Conservation (phyloP, 1,284 basidiomycete species). For the Ceratobasidium sp. region DNA sequence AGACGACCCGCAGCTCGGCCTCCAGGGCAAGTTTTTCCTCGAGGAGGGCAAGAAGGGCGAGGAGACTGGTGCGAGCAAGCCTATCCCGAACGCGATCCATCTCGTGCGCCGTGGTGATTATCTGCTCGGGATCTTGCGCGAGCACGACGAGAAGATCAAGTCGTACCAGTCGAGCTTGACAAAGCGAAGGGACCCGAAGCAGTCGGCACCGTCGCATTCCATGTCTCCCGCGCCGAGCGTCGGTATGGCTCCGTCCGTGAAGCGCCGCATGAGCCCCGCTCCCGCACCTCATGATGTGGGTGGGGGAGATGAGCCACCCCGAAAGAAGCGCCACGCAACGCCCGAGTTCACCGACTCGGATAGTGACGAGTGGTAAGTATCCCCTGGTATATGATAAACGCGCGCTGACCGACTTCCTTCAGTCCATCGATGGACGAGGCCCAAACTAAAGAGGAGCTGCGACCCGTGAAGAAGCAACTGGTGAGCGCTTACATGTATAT, state of each 20-base stretch:
- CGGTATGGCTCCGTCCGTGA: slow-evolving; percentile 40
- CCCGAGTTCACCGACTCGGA: slow-evolving; percentile 91
- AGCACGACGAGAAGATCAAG: slow-evolving; percentile 90
- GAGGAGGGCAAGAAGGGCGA: slow-evolving; percentile 94
- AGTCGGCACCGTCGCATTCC: slow-evolving; percentile 33
- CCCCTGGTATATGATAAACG: slow-evolving; percentile 16
- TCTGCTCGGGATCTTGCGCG: slow-evolving; percentile 84
- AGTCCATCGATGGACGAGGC: slow-evolving; percentile 96
- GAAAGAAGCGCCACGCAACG: slow-evolving; percentile 84
- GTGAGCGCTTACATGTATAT: slow-evolving; percentile 57
- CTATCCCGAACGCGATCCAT: slow-evolving; percentile 95
- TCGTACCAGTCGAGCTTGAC: slow-evolving; percentile 66
- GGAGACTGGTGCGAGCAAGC: slow-evolving; percentile 69
- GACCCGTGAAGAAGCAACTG: slow-evolving; percentile 96
- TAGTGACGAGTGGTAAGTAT: slow-evolving; percentile 81
- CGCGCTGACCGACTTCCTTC: slow-evolving; percentile 28
- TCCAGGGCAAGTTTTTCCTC: slow-evolving; percentile 95
- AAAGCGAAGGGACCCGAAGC: slow-evolving; percentile 44
- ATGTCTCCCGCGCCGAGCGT: slow-evolving; percentile 44
- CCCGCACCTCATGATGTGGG: slow-evolving; percentile 27
- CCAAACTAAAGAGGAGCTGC: slow-evolving; percentile 91
- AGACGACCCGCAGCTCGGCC: slow-evolving; percentile 81
- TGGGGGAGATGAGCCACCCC: slow-evolving; percentile 42
- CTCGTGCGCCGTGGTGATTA: slow-evolving; percentile 97
- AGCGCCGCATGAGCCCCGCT: slow-evolving; percentile 53